These are phyloP conservation scores for Verticillium nonalfalfae DNA, from an alignment of 2,329 filamentous ascomycete species.

Conservation along the genomic window DNA sequence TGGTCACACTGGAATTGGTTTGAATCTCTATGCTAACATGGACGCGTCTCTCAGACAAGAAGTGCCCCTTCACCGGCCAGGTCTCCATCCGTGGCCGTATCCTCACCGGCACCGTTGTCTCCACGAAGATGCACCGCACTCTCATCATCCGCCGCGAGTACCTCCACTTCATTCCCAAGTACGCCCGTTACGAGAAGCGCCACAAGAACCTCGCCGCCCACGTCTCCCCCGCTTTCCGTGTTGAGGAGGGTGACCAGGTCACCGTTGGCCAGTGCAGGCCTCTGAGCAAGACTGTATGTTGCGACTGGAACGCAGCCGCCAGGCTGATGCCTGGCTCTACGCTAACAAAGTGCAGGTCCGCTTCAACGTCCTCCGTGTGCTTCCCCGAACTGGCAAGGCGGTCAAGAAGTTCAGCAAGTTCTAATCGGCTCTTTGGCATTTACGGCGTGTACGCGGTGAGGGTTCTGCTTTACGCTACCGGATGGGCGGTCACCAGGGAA, in stretches of 20 bases:
- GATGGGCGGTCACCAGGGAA: conserved; percentile 15
- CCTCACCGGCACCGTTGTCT: conserved; percentile 97
- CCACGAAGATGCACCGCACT: conserved; percentile 99
- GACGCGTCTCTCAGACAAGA: conserved; percentile 78
- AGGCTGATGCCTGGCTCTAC: not conserved
- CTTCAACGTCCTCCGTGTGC: conserved; percentile 99
- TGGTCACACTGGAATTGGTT: not conserved
- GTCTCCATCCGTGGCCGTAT: conserved; percentile 99
- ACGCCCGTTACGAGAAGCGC: conserved; percentile 99
- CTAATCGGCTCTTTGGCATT: conserved; percentile 60
- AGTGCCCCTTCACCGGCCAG: conserved; percentile 99
- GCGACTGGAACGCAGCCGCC: not conserved
- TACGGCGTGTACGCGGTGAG: conserved; percentile 42
- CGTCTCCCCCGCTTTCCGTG: conserved; percentile 99
- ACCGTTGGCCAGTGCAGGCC: conserved; percentile 99
- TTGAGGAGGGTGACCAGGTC: conserved; percentile 98
- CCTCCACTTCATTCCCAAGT: conserved; percentile 99
- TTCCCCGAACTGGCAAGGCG: conserved; percentile 92
- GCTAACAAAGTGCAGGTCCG: conserved; percentile 59
- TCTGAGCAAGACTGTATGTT: conserved; percentile 97
- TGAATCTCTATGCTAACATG: not conserved
- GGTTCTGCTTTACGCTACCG: conserved; percentile 26
- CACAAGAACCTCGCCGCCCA: conserved; percentile 99
- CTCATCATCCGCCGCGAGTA: conserved; percentile 99
- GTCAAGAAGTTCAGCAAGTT: conserved; percentile 99